phyloP scores from a whole-genome alignment of 2,329 filamentous ascomycete genomes.

The Fusarium citri region DNA sequence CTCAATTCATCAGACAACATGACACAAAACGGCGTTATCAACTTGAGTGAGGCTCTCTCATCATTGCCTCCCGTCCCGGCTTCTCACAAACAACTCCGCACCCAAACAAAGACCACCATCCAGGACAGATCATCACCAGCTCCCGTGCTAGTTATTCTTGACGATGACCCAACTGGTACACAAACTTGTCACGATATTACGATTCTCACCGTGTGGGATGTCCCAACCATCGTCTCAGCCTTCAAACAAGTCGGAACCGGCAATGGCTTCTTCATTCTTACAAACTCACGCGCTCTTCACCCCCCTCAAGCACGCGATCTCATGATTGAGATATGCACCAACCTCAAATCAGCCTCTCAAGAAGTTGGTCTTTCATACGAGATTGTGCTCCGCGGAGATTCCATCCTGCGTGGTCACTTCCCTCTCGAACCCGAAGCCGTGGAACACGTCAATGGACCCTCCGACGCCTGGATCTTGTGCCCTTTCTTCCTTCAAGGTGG shows the following conservation, averaged over 20 bases:
- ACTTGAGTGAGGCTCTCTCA: neutral
- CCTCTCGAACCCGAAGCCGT: conserved; percentile 65
- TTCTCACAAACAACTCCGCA: neutral
- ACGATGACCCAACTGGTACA: conserved; percentile 23
- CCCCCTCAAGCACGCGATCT: conserved; percentile 59
- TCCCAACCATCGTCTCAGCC: neutral
- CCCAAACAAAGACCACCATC: neutral
- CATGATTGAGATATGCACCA: conserved; percentile 62
- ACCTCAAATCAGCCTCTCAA: conserved; percentile 58
- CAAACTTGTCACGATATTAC: conserved; percentile 20
- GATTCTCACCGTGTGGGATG: conserved; percentile 16
- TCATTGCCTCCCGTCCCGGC: accelerated
- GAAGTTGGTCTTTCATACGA: conserved; percentile 58
- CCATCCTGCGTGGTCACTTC: conserved; percentile 67
- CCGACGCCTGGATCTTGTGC: conserved; percentile 66
- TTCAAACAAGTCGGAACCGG: conserved; percentile 5
- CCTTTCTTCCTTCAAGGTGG: conserved; percentile 71
- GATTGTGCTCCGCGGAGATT: conserved; percentile 67
- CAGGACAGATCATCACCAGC: accelerated
- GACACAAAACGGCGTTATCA: neutral
- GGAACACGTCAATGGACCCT: conserved; percentile 60
- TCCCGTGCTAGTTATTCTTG: neutral
- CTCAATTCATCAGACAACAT: neutral
- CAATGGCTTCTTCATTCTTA: conserved; percentile 22
- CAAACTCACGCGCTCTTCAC: conserved; percentile 59